These are phyloP conservation scores for Turnera subulata DNA, from an alignment of 345 rosid species.

Conservation along the genomic window DNA sequence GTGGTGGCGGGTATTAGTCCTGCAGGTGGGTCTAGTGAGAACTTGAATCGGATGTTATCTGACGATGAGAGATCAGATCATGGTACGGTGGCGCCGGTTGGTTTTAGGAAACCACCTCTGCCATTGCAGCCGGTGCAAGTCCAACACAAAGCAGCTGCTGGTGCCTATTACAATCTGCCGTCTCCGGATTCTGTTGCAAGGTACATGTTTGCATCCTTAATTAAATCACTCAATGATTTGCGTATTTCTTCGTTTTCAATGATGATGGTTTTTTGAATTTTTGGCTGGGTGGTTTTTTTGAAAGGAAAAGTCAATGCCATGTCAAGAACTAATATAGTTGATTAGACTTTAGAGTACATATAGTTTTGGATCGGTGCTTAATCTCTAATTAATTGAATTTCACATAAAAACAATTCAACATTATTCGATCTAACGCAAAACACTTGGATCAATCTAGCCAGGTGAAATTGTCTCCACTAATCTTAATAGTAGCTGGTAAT, in stretches of 20 bases:
- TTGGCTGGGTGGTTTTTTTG: too few relatives aligned
- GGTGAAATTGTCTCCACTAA: too few relatives aligned
- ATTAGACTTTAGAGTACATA: too few relatives aligned
- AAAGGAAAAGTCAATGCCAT: too few relatives aligned
- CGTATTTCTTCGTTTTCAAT: neutral
- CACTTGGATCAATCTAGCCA: too few relatives aligned
- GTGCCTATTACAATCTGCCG: conserved; percentile 40
- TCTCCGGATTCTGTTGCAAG: conserved; percentile 76
- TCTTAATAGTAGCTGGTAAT: too few relatives aligned
- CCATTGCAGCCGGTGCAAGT: conserved; percentile 49
- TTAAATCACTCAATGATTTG: too few relatives aligned
- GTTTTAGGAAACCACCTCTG: conserved; percentile 65
- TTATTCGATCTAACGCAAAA: too few relatives aligned
- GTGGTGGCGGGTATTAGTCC: conserved; percentile 9
- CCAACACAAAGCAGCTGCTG: conserved; percentile 41
- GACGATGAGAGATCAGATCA: conserved; percentile 75
- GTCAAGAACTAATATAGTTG: too few relatives aligned
- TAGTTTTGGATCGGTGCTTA: too few relatives aligned
- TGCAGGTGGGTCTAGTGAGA: conserved; percentile 24
- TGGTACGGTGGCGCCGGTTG: conserved; percentile 33
- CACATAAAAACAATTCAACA: too few relatives aligned
- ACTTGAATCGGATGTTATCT: conserved; percentile 27
- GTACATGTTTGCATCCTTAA: conserved; percentile 30
- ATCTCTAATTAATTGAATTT: too few relatives aligned
- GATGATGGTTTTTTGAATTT: neutral